Base-by-base conservation (phyloP, 371 early-diverging fungal genomes). In the Mortierella sp. region DNA sequence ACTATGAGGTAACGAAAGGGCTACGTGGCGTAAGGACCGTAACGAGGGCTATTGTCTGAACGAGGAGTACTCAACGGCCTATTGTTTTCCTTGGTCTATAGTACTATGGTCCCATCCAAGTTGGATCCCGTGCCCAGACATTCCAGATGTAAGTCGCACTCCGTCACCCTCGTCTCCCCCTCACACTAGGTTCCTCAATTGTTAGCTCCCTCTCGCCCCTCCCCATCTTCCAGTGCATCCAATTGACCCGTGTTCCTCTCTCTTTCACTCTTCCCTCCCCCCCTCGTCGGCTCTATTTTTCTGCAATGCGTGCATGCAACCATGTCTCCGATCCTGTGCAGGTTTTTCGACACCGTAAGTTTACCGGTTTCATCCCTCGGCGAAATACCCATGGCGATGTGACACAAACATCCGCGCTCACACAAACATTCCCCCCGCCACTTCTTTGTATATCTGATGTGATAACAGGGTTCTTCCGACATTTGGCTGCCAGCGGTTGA, bases 401-500 rank as follows among this genome's bases (percentile, higher is more conserved):
- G 34, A 43, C 47, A 47, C 47, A 22, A 10, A 21, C 47, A 47
- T 21, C 25, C 14, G 24, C 5, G 7, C 22, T 10, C 47, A 44
- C 16, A 44, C 22, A 10, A 22, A 47, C 24, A 5, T 10, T 21
- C 45, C 6, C 21, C 5, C 24, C 47, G 19, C 40, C 24, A 22
- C 46, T 21, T 16, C 0, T 3, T 1, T 21, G 12, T 21, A 25
- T 19, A 43, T 16, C 13, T 16, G 44, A 9, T 9, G 4, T 9
- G 16, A 9, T 8, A 47, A 21, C 40, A 69, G 65, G 71, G 78
- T 17, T 77, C 78, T 4, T 54, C 78, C 6, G 78, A 70, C 29
- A 64, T 67, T 25, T 71, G 72, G 72, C 55, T 71, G 49, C 67
- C 72, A 2, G 54, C 60, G 2, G 43, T 52, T 14, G 67, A 67